Base-by-base conservation (phyloP, 1,139 yeast species). In the Zygosaccharomyces pseudobailii region DNA sequence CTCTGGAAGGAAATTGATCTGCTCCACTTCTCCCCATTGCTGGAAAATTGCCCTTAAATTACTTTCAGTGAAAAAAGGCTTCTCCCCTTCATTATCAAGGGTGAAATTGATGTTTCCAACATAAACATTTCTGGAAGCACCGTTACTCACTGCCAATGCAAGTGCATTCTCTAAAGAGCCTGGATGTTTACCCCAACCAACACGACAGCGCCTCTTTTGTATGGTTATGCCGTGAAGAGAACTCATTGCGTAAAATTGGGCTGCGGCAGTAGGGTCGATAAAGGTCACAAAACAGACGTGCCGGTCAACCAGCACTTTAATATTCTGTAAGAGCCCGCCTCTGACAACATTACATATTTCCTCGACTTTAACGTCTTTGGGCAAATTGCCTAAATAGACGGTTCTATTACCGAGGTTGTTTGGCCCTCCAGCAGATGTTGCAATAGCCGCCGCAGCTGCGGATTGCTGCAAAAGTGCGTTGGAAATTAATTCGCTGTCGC, bases 141-240 rank as follows among this genome's bases (percentile, higher is more conserved):
- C 97, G 45, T 84, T 83, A n/a, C 92, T 79, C n/a, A 89, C 94
- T 1, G 96, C 96, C 53, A 82, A 70, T 6, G 88, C 80, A 50
- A 90, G 75, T 3, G 87, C 84, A 55, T 85, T 83, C n/a, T 88
- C 80, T 49, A 90, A 73, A 1, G 95, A 92, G 7, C 97, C 96
- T 1, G 95, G 82, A 66, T 88, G 95, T 64, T 87, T 87, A 42
- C 97, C 98, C 97, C 97, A 92, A 19, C 96, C 96, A 50, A 92
- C 87, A 65, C 87, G 86, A 48, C 90, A 80, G 57, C 87, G 76
- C 58, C 90, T 77, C 59, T 84, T 82, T 65, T 87, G 95, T 48
- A 92, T 82, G 3, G 86, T 76, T 47, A 92, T 70, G 1, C 94
- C 95, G 56, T 87, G 92, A 53, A 84, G 71, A 62, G 85, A 88